Conservation (phyloP, 2,329 filamentous ascomycete species). For the Neopestalotiopsis clavispora region DNA sequence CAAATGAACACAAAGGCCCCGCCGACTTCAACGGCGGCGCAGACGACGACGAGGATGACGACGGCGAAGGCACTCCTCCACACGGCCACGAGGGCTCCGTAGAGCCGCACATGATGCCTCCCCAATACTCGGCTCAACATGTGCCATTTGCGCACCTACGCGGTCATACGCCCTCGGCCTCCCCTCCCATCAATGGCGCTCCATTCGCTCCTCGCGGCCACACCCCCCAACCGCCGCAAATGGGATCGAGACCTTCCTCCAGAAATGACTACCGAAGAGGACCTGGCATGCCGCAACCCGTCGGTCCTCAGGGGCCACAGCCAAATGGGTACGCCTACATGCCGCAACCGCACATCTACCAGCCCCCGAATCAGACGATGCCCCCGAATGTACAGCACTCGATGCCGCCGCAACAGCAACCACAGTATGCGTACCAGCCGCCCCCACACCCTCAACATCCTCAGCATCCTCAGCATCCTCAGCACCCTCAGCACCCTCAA, state of each 20-base stretch:
- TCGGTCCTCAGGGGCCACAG: constrained; percentile 63
- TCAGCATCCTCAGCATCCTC: constrained; percentile 15
- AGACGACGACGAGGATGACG: constrained; percentile 84
- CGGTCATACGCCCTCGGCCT: constrained; percentile 82
- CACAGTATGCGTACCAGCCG: constrained; percentile 32
- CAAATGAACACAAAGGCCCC: constrained; percentile 96
- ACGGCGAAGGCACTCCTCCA: constrained; percentile 75
- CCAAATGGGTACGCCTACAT: constrained; percentile 82
- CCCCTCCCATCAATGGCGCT: constrained; percentile 84
- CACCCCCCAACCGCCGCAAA: constrained; percentile 80
- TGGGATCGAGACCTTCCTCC: constrained; percentile 77
- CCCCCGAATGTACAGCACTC: constrained; percentile 48
- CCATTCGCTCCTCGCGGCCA: constrained; percentile 74
- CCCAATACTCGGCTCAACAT: constrained; percentile 72
- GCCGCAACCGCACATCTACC: constrained; percentile 85
- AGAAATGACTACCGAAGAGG: constrained; percentile 80
- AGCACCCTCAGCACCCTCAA: constrained; percentile 46
- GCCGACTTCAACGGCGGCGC: constrained; percentile 87
- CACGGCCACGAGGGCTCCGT: constrained; percentile 61
- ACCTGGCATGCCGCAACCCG: constrained; percentile 72
- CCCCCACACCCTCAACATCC: constrained; percentile 31
- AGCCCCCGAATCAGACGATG: constrained; percentile 55
- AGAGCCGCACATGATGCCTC: constrained; percentile 68
- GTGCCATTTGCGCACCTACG: constrained; percentile 77
- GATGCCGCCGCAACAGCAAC: constrained; percentile 36